A percentile compares a stretch with the other conserved stretches of the same genome.
Conservation (phyloP, 106 monocot species). For the Dendrobium chrysotoxum region DNA sequence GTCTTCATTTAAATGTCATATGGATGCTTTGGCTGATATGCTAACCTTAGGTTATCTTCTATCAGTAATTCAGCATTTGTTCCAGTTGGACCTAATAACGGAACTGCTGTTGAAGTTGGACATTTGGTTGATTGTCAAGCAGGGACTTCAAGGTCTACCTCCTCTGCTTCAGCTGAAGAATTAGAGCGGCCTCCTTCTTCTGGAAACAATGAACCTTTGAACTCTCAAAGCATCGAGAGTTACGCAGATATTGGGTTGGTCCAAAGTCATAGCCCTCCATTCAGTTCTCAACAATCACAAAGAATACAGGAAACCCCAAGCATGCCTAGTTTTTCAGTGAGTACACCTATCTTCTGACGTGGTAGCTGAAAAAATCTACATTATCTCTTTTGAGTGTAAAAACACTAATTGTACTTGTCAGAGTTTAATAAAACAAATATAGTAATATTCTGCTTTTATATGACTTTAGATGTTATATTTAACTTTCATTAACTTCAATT, state of each 20-base stretch:
- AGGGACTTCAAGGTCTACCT: constrained; percentile 23
- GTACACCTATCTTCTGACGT: constrained; percentile 1
- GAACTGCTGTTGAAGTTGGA: constrained; percentile 25
- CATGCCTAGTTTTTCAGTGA: constrained; percentile 47
- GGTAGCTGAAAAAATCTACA: not conserved
- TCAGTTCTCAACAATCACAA: constrained; percentile 19
- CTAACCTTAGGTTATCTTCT: constrained; percentile 6
- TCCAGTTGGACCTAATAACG: constrained; percentile 10
- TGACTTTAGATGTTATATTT: not conserved
- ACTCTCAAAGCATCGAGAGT: constrained; percentile 25
- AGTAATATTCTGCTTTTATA: not conserved
- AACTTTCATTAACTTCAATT: not conserved
- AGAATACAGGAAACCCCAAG: constrained; percentile 19
- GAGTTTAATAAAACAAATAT: not conserved
- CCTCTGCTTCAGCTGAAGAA: constrained; percentile 21
- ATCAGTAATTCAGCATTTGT: constrained; percentile 13
- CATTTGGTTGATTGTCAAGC: constrained; percentile 21
- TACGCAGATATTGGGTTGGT: constrained; percentile 48
- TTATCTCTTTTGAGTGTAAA: not conserved
- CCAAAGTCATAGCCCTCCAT: constrained; percentile 33
- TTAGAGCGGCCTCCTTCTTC: constrained; percentile 13
- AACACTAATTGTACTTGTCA: not conserved
- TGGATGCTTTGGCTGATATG: not conserved
- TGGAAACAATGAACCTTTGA: constrained; percentile 16
- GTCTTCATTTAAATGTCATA: not conserved